phyloP scores from a whole-genome alignment of 805 yeast species.

The Lachancea meyersii region DNA sequence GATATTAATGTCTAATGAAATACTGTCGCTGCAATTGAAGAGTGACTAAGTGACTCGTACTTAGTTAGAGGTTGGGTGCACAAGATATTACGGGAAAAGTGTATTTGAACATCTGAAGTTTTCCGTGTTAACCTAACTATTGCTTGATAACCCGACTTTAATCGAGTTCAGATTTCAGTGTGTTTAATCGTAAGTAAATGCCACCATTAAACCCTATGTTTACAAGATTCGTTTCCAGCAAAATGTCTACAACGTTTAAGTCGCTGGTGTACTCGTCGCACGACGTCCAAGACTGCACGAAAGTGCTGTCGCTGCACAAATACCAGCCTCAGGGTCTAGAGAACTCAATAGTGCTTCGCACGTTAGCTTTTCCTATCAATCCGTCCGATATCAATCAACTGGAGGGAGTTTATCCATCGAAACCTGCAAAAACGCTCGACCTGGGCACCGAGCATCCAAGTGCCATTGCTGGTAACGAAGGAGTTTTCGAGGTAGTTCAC shows the following conservation, averaged over 20 bases:
- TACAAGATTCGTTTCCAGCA: conserved; percentile 19
- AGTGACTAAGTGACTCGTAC: neutral
- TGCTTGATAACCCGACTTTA: too few relatives aligned
- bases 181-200: neutral
- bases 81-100: neutral
- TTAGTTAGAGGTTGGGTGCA: neutral
- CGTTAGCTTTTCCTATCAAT: conserved; percentile 79
- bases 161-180: too few relatives aligned
- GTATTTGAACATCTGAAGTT: too few relatives aligned
- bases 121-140: too few relatives aligned
- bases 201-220: neutral
- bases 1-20: neutral
- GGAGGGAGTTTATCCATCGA: conserved; percentile 80
- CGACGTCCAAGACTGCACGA: conserved; percentile 25
- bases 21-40: neutral
- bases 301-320: conserved; percentile 24
- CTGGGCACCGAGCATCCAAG: conserved; percentile 58
- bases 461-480: conserved; percentile 93
- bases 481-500: conserved; percentile 76
- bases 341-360: conserved; percentile 45
- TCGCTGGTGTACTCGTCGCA: conserved; percentile 29
- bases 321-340: conserved; percentile 25
- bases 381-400: conserved; percentile 85
- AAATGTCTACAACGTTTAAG: conserved; percentile 23
- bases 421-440: conserved; percentile 48